These are phyloP conservation scores for Torulaspora gathmanii DNA, from an alignment of 805 yeast species.

Conservation along the genomic window DNA sequence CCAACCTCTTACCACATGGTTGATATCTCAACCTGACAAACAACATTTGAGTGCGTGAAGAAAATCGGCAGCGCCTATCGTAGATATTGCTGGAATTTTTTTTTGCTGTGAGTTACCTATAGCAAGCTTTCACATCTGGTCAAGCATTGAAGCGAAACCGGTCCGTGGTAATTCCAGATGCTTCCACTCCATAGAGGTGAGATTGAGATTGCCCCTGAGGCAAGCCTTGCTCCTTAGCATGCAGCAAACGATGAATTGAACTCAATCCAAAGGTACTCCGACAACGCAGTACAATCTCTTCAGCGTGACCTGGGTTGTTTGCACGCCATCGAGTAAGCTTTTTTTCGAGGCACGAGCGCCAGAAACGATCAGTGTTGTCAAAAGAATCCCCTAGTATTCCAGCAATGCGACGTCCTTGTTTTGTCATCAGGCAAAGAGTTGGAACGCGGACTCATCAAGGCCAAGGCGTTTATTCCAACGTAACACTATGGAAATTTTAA, in stretches of 20 bases:
- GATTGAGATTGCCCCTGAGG: constrained; percentile 12
- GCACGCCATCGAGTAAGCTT: constrained; percentile 17
- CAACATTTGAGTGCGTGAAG: too few species aligned
- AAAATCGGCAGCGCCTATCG: too few species aligned
- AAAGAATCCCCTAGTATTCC: constrained; percentile 26
- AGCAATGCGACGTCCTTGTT: constrained; percentile 25
- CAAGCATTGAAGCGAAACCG: too few species aligned
- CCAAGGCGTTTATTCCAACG: background rate
- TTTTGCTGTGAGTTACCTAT: too few species aligned
- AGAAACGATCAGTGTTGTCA: constrained; percentile 19
- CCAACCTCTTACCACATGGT: too few species aligned
- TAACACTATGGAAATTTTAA: constrained; percentile 16
- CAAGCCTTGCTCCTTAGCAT: constrained; percentile 16
- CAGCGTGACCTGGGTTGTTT: constrained; percentile 21
- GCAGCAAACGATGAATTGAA: constrained; percentile 11
- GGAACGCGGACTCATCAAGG: constrained; percentile 21
- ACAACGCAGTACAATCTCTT: background rate
- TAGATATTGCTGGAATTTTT: too few species aligned
- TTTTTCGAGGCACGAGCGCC: constrained; percentile 14
- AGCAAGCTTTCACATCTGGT: too few species aligned
- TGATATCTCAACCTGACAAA: too few species aligned
- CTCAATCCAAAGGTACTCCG: constrained; percentile 10
- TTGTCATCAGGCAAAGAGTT: constrained; percentile 28
- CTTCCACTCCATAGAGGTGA: constrained; percentile 13
- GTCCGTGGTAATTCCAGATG: too few species aligned